phyloP scores from a whole-genome alignment of 305 asterid genomes.

The Nicotiana rustica region DNA sequence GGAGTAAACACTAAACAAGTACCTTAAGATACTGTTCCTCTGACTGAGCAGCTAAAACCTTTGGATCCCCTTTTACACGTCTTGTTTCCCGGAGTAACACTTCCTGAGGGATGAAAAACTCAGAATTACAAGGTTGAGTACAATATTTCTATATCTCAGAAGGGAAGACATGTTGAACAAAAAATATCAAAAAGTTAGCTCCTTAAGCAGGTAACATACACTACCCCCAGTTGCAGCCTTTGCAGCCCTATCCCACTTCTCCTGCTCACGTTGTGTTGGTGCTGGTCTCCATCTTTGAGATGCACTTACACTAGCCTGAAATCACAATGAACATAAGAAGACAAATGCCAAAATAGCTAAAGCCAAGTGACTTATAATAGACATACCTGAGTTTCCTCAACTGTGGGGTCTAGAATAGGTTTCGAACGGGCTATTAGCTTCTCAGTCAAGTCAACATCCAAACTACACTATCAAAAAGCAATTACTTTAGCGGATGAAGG shows the following conservation, averaged over 20 bases:
- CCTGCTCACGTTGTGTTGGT: conserved; percentile 93
- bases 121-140: conserved; percentile 16
- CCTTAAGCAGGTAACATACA: conserved; percentile 50
- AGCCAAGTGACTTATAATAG: background rate
- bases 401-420: conserved; percentile 46
- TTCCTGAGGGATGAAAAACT: conserved; percentile 54
- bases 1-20: conserved; percentile 24
- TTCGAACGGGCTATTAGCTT: conserved; percentile 57
- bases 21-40: conserved; percentile 89
- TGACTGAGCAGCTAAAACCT: conserved; percentile 83
- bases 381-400: conserved; percentile 57
- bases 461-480: too few relatives aligned
- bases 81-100: conserved; percentile 76
- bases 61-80: conserved; percentile 78
- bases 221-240: conserved; percentile 97
- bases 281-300: conserved; percentile 80
- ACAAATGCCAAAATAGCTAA: conserved; percentile 24
- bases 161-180: background rate
- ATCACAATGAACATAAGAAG: too few relatives aligned
- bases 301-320: conserved; percentile 48
- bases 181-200: background rate
- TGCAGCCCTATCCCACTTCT: conserved; percentile 88
- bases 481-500: too few relatives aligned
- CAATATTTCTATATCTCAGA: background rate
- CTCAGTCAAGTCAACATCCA: conserved; percentile 83